Conservation (phyloP, 1,139 yeast genomes). For the Scheffersomyces titani region DNA sequence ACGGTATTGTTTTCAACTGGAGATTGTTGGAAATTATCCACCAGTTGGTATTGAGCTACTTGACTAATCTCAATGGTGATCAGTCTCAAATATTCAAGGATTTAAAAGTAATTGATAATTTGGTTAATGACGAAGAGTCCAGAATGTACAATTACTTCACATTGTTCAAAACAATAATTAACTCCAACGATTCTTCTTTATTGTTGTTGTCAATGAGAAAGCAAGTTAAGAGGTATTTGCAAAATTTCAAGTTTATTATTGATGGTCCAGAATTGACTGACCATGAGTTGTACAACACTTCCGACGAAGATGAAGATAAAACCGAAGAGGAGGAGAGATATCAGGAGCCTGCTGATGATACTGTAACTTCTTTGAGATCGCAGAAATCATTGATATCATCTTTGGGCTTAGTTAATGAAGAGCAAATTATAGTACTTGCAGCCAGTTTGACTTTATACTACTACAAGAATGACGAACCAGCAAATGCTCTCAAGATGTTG, state of each 20-base stretch:
- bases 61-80: constrained; percentile 19
- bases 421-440: constrained; percentile 34
- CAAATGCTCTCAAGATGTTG: constrained; percentile 24
- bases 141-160: constrained; percentile 21
- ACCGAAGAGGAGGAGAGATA: constrained; percentile 11
- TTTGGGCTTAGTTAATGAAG: constrained; percentile 36
- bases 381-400: constrained; percentile 29
- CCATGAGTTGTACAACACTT: constrained; percentile 20
- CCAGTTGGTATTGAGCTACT: constrained; percentile 31
- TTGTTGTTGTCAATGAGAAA: constrained; percentile 20
- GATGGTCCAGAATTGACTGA: constrained; percentile 35
- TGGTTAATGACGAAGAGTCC: constrained; percentile 15
- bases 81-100: constrained; percentile 23
- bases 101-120: constrained; percentile 20
- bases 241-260: constrained; percentile 19
- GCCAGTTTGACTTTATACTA: constrained; percentile 29
- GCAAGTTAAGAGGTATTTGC: constrained; percentile 20
- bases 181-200: constrained; percentile 22
- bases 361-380: constrained; percentile 4
- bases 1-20: constrained; percentile 34
- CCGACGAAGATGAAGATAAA: constrained; percentile 22
- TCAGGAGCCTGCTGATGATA: background rate
- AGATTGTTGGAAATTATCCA: constrained; percentile 39
- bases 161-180: constrained; percentile 33
- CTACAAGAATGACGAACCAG: constrained; percentile 17